These are phyloP conservation scores for Fusarium sp. DNA, from an alignment of 2,329 filamentous ascomycete genomes.

Conservation along the genomic window DNA sequence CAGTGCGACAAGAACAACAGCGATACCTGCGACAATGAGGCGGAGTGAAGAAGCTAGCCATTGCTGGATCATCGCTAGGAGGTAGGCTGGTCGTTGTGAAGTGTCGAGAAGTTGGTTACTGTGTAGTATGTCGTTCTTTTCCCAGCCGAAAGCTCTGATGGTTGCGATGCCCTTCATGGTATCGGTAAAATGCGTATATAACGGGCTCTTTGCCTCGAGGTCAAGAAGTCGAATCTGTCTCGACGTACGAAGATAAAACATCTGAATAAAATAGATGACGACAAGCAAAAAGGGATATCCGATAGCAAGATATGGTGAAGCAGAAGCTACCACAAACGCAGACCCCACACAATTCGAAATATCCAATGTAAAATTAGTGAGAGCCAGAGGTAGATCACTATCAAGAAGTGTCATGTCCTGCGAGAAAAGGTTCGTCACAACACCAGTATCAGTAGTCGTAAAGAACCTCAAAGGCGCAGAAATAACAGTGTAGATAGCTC, in stretches of 20 bases:
- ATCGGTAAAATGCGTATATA: slow-evolving; percentile 63
- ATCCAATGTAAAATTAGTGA: slow-evolving; percentile 47
- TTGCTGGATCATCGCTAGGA: slow-evolving; percentile 66
- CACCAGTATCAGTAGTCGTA: slow-evolving; percentile 55
- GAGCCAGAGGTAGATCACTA: slow-evolving; percentile 50
- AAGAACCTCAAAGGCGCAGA: slow-evolving; percentile 57
- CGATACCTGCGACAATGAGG: slow-evolving; percentile 60
- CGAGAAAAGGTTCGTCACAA: slow-evolving; percentile 58
- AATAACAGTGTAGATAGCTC: slow-evolving; percentile 50
- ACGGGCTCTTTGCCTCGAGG: slow-evolving; percentile 68
- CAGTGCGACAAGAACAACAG: slow-evolving; percentile 59
- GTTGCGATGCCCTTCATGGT: slow-evolving; percentile 66
- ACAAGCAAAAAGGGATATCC: slow-evolving; percentile 61
- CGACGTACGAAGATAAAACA: slow-evolving; percentile 69
- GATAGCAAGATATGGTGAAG: slow-evolving; percentile 58
- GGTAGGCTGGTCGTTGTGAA: slow-evolving; percentile 68
- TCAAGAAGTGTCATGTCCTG: slow-evolving; percentile 59
- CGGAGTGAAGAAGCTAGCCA: slow-evolving; percentile 66
- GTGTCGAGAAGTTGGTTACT: slow-evolving; percentile 62
- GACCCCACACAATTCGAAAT: slow-evolving; percentile 52
- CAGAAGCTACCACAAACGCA: slow-evolving; percentile 59
- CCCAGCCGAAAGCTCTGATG: slow-evolving; percentile 68
- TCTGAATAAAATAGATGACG: slow-evolving; percentile 63
- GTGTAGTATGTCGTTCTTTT: slow-evolving; percentile 46
- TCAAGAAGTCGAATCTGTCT: slow-evolving; percentile 70